These are phyloP conservation scores for Hygrophoropsis aurantiaca DNA, from an alignment of 768 basidiomycete genomes.

Conservation along the genomic window DNA sequence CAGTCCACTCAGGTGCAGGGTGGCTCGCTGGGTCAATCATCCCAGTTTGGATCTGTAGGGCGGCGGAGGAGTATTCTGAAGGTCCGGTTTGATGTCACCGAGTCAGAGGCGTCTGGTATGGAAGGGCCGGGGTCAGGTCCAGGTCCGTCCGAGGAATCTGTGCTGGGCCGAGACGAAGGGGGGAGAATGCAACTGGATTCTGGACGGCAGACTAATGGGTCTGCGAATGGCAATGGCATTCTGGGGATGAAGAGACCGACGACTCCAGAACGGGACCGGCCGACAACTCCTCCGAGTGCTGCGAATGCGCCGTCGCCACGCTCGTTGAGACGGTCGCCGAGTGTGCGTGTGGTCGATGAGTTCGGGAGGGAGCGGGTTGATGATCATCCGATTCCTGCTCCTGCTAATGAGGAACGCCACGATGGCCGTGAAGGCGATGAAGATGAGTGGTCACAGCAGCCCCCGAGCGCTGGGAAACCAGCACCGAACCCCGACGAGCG, in stretches of 20 bases:
- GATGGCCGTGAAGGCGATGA: too few relatives aligned
- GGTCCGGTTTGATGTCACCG: constrained; percentile 66
- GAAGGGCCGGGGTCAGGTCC: too few relatives aligned
- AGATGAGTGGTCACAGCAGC: too few relatives aligned
- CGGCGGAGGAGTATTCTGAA: constrained; percentile 59
- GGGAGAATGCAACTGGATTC: too few relatives aligned
- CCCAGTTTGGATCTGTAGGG: constrained; percentile 33
- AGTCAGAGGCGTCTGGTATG: constrained; percentile 31
- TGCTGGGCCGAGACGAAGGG: neutral
- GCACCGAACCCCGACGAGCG: neutral
- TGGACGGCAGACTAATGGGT: neutral
- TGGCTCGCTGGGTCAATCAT: constrained; percentile 19
- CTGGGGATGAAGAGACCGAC: constrained; percentile 10
- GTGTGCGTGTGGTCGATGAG: constrained; percentile 69
- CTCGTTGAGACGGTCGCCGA: constrained; percentile 46
- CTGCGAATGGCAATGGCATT: constrained; percentile 9
- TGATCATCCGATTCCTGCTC: too few relatives aligned
- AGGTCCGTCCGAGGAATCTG: neutral
- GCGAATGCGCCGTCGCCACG: constrained; percentile 25
- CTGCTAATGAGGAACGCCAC: too few relatives aligned
- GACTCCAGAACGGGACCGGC: constrained; percentile 21
- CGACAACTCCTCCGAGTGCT: constrained; percentile 24
- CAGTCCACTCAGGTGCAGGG: constrained; percentile 21
- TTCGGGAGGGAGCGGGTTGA: constrained; percentile 53
- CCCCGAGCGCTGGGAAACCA: neutral